Conservation (phyloP, 176 grass and related monocot species). For the Carex myosuroides region DNA sequence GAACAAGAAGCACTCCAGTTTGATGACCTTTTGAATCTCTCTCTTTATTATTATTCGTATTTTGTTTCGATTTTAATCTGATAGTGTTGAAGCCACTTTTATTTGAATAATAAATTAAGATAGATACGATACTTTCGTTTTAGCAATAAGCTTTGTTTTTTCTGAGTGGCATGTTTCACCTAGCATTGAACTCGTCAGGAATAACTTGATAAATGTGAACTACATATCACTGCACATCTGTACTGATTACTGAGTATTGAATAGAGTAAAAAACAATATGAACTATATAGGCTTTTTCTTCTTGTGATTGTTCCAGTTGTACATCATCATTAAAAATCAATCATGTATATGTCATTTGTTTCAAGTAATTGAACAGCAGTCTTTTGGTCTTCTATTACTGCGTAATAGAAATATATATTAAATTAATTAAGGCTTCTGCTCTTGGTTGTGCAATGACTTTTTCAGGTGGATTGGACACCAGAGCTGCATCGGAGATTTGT, state of each 20-base stretch:
- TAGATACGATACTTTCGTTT: neutral
- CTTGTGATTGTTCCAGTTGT: slow-evolving; percentile 7
- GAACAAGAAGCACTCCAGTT: neutral
- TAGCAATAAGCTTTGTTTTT: neutral
- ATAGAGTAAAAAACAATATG: neutral
- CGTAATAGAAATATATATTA: neutral
- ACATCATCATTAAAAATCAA: neutral
- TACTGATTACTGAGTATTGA: neutral
- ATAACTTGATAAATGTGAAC: neutral
- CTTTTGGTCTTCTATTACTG: neutral
- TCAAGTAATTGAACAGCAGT: neutral
- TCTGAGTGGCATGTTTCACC: neutral
- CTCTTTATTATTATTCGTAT: neutral
- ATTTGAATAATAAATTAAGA: neutral
- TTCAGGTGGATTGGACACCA: slow-evolving; percentile 91
- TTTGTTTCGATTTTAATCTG: neutral
- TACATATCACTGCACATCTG: neutral
- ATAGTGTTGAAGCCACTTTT: neutral
- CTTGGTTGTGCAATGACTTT: neutral
- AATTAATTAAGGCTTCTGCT: neutral
- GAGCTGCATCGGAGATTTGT: slow-evolving; percentile 90
- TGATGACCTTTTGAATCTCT: neutral
- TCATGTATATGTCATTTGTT: neutral
- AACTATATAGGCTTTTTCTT: neutral
- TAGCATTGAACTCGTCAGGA: neutral